Base-by-base conservation (phyloP, 345 rosid species). In the Eucalyptus curtisii region DNA sequence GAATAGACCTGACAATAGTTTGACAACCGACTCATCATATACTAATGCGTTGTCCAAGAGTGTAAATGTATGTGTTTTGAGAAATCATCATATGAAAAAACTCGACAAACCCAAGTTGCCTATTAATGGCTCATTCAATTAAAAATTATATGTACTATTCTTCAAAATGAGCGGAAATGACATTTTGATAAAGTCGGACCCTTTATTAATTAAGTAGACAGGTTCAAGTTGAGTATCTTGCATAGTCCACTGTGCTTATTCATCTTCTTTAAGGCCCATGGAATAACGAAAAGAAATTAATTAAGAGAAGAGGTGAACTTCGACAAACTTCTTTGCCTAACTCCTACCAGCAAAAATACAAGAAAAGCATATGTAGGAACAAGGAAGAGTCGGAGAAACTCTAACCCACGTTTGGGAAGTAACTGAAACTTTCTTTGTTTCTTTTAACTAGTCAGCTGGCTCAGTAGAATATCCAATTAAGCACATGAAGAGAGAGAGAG, bases 11-110 rank as follows among this genome's bases (percentile, higher is more conserved):
- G 0, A 15, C 2, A 17, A 66, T 4, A 15, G 40, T 66, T 66
- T 66, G 5, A 15, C 5, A 13, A 25, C 17, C 1, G 0, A 31
- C 40, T 66, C 42, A 0, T 3, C 79, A 33, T 66, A 15, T 13
- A 30, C 33, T n/a, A 52, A 52, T 52, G 76, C 0, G 33, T 14
- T 14, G 37, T n/a, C 40, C 3, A n/a, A 66, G 2, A 8, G 80
- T 31, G 2, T 15, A 31, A 66, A 15, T 30, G 80, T 33, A 33
- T 33, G 4, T 8, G 44, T 11, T 33, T 33, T 17, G 80, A 33
- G 80, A 33, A 68, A 68, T n/a, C 80, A 17, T 33, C 1, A 17
- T 68, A 68, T 9, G 44, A 68, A 68, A 68, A 16, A 33, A 5
- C 13, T 68, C 13, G 7, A 68, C 44, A 0, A 33, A 10, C 80